Conservation (phyloP, 306 rosid genomes). For the Castanopsis chinensis region DNA sequence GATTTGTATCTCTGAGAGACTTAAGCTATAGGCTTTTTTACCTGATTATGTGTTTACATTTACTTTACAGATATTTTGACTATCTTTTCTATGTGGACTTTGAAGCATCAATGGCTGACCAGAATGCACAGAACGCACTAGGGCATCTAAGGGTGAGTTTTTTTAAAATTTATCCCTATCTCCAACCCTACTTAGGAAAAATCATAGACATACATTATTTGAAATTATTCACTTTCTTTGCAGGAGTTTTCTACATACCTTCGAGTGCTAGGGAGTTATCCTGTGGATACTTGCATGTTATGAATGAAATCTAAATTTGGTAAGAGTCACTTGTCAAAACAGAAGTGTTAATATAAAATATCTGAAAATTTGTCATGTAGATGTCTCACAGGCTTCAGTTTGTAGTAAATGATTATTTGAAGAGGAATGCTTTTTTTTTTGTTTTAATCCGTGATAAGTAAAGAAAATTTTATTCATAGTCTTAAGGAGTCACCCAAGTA, state of each 20-base stretch:
- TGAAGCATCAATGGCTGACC: constrained; percentile 97
- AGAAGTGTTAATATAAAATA: background rate
- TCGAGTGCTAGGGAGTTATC: constrained; percentile 98
- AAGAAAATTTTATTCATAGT: no score
- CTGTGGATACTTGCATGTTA: constrained; percentile 64
- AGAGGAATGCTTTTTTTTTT: background rate
- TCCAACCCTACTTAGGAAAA: constrained; percentile 13
- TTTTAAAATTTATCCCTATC: background rate
- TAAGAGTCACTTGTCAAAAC: constrained; percentile 1
- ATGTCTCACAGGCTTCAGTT: background rate
- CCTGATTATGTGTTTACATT: constrained; percentile 25
- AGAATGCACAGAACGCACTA: constrained; percentile 86
- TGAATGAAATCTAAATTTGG: constrained; percentile 33
- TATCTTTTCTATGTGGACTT: constrained; percentile 93
- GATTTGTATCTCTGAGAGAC: constrained; percentile 10
- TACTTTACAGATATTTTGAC: constrained; percentile 71
- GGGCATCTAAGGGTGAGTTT: constrained; percentile 60
- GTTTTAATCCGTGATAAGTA: no score
- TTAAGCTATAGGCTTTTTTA: constrained; percentile 7
- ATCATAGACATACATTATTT: constrained; percentile 7
- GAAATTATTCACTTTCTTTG: constrained; percentile 20
- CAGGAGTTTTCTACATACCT: constrained; percentile 94
- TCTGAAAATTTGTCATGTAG: background rate
- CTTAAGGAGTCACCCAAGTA: no score
- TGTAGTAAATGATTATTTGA: background rate